These are phyloP conservation scores for Lagerstroemia speciosa DNA, from an alignment of 345 rosid species.

Conservation along the genomic window DNA sequence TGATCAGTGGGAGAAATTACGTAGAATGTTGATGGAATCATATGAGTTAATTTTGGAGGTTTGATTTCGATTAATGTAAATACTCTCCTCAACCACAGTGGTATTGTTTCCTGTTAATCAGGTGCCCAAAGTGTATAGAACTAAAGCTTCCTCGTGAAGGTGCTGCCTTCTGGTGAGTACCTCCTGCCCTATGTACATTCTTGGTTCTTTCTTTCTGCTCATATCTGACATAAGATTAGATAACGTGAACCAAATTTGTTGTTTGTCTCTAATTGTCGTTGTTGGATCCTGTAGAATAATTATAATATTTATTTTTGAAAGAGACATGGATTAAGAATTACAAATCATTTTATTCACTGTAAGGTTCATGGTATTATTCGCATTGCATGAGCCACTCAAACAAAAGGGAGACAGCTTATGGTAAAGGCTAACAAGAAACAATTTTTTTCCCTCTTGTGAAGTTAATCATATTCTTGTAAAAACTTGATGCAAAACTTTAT, in stretches of 20 bases:
- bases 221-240: neutral
- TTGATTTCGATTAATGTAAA: neutral
- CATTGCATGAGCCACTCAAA: too few relatives aligned
- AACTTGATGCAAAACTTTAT: neutral
- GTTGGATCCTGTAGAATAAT: neutral
- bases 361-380: too few relatives aligned
- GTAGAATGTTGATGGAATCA: neutral
- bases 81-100: neutral
- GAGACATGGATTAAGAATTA: neutral
- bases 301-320: neutral
- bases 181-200: neutral
- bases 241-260: neutral
- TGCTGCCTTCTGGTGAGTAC: slow-evolving; percentile 74
- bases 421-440: neutral
- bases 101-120: slow-evolving; percentile 11
- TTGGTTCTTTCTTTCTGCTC: neutral
- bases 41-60: neutral
- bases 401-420: too few relatives aligned
- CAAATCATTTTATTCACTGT: neutral
- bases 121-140: slow-evolving; percentile 89
- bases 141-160: slow-evolving; percentile 92
- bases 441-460: neutral
- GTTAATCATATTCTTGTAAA: neutral
- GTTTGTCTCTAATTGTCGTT: neutral
- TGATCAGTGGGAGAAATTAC: neutral